Evolutionary conservation across 305 asterid species (phyloP).

Genomic region (Coffea humblotiana): DNA sequence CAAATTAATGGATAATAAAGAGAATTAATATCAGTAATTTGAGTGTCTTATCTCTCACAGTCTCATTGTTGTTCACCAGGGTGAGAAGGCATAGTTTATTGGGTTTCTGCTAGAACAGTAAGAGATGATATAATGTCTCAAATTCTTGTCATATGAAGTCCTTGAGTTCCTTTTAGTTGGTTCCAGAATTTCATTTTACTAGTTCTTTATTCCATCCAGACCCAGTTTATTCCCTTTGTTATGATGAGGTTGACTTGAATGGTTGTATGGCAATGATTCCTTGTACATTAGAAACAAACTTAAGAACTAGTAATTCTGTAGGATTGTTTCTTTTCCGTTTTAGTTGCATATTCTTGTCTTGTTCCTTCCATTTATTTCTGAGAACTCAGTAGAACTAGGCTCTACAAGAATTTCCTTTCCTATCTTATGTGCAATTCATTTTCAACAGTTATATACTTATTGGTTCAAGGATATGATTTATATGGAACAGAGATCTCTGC

Average conservation of each 20-base stretch:
- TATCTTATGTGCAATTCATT: background rate
- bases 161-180: background rate
- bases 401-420: background rate
- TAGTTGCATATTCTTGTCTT: background rate
- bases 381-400: background rate
- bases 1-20: background rate
- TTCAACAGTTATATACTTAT: background rate
- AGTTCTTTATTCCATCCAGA: background rate
- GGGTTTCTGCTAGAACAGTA: background rate
- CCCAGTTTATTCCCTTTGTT: background rate
- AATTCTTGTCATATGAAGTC: background rate
- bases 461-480: too few relatives aligned
- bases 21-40: too few relatives aligned
- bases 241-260: background rate
- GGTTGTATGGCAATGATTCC: background rate
- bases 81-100: background rate
- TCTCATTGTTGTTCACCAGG: background rate
- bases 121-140: background rate
- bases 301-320: background rate
- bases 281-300: background rate
- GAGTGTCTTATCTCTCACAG: too few relatives aligned
- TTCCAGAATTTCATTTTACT: background rate
- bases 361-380: background rate
- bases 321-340: background rate
- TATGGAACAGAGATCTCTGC: background rate